A percentile compares a stretch with the other conserved stretches of the same genome.
These are phyloP conservation scores for Teunomyces barrocoloradensis DNA, from an alignment of 805 yeast genomes.

Conservation along the genomic window DNA sequence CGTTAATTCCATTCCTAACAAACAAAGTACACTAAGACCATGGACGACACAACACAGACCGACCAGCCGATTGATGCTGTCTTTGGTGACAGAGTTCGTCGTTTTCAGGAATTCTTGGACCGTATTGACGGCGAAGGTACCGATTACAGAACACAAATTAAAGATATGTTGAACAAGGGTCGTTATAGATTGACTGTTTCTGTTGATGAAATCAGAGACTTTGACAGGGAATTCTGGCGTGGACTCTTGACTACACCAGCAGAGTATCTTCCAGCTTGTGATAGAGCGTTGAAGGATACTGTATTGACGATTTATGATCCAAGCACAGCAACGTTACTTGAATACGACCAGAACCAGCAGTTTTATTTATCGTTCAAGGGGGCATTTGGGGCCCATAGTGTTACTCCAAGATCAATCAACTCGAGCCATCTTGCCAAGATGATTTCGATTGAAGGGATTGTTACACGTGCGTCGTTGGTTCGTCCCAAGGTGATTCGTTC, in stretches of 20 bases:
- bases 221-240: slow-evolving; percentile 72
- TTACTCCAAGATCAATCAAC: slow-evolving; percentile 83
- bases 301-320: slow-evolving; percentile 72
- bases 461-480: slow-evolving; percentile 87
- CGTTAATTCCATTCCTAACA: neutral
- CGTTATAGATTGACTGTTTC: slow-evolving; percentile 68
- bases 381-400: slow-evolving; percentile 83
- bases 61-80: slow-evolving; percentile 44
- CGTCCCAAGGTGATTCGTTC: slow-evolving; percentile 90
- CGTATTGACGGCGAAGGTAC: slow-evolving; percentile 49
- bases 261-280: slow-evolving; percentile 85
- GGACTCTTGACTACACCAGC: slow-evolving; percentile 77
- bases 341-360: slow-evolving; percentile 57
- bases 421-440: slow-evolving; percentile 75
- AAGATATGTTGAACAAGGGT: slow-evolving; percentile 67
- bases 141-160: slow-evolving; percentile 67
- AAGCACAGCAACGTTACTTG: slow-evolving; percentile 45
- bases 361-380: slow-evolving; percentile 83
- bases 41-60: slow-evolving; percentile 21
- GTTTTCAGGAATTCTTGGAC: slow-evolving; percentile 83
- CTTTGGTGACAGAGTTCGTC: slow-evolving; percentile 80
- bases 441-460: slow-evolving; percentile 91
- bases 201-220: slow-evolving; percentile 84
- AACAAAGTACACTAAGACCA: slow-evolving; percentile 5
- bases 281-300: slow-evolving; percentile 78